These are phyloP conservation scores for Scedosporium aurantiacum DNA, from an alignment of 2,329 filamentous ascomycete genomes.

Conservation along the genomic window DNA sequence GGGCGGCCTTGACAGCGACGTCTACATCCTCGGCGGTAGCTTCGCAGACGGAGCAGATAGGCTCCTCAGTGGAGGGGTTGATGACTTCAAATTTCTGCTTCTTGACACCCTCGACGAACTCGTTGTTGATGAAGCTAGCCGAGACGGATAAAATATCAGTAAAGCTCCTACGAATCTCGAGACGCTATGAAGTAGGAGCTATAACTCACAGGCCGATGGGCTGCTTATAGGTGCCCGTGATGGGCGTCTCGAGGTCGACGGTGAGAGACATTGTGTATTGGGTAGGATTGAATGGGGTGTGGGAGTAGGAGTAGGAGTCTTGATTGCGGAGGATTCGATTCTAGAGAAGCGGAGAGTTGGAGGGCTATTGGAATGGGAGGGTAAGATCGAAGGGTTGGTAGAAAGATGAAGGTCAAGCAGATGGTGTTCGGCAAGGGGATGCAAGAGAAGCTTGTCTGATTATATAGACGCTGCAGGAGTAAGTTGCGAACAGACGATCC, in stretches of 20 bases:
- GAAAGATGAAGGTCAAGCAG: not conserved
- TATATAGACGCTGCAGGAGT: not conserved
- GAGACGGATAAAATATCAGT: slow-evolving; percentile 3
- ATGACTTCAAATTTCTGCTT: slow-evolving; percentile 88
- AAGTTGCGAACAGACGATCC: not conserved
- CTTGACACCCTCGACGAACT: slow-evolving; percentile 69
- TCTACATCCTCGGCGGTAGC: slow-evolving; percentile 79
- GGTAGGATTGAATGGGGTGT: not conserved
- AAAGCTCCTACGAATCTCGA: not conserved
- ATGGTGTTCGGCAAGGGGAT: not conserved
- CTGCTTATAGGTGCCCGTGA: slow-evolving; percentile 48
- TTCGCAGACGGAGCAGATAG: slow-evolving; percentile 73
- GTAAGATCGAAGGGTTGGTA: not conserved
- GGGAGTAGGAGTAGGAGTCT: not conserved
- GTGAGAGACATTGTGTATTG: slow-evolving; percentile 32
- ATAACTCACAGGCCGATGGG: slow-evolving; percentile 49
- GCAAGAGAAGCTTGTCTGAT: not conserved
- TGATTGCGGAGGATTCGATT: not conserved
- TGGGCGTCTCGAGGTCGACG: slow-evolving; percentile 56
- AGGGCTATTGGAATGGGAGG: not conserved
- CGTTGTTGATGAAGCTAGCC: slow-evolving; percentile 78
- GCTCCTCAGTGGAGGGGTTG: slow-evolving; percentile 77
- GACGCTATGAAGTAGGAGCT: not conserved
- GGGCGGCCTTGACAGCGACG: slow-evolving; percentile 72
- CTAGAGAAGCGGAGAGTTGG: not conserved